A percentile compares a stretch with the other conserved stretches of the same genome.
These are phyloP conservation scores for Euphorbia corollata DNA, from an alignment of 441 rosid genomes.

Conservation along the genomic window DNA sequence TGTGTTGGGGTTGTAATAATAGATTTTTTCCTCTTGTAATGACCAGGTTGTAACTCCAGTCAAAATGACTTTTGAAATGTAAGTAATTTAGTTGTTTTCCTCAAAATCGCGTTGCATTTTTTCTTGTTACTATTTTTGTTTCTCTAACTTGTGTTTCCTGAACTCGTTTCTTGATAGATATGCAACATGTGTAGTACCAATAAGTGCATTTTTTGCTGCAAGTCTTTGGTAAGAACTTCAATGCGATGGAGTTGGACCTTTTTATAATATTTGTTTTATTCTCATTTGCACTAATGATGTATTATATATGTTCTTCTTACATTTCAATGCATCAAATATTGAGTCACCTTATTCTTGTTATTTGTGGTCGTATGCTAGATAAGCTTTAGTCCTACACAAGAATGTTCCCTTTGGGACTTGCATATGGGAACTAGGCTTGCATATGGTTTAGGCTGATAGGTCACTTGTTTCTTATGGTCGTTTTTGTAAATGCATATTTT, in stretches of 20 bases:
- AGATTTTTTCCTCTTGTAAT: slow-evolving; percentile 15
- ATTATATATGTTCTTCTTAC: too few species aligned
- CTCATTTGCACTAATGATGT: not conserved
- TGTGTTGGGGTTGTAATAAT: slow-evolving; percentile 6
- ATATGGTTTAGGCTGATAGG: slow-evolving; percentile 8
- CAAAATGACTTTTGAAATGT: slow-evolving; percentile 98
- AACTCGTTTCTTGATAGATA: slow-evolving; percentile 43
- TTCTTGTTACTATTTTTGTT: slow-evolving; percentile 5
- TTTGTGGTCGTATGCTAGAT: slow-evolving; percentile 4
- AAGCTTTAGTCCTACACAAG: not conserved
- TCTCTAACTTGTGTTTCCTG: slow-evolving; percentile 8
- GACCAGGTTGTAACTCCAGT: slow-evolving; percentile 91
- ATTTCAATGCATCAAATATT: not conserved
- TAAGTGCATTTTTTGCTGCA: slow-evolving; percentile 99
- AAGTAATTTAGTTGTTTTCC: slow-evolving; percentile 28
- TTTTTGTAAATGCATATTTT: not conserved
- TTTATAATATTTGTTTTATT: not conserved
- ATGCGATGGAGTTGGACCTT: not conserved
- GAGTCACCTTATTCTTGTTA: not conserved
- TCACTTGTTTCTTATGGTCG: not conserved
- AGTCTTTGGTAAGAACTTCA: slow-evolving; percentile 82
- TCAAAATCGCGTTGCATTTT: not conserved
- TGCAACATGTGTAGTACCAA: slow-evolving; percentile 90
- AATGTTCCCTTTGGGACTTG: not conserved
- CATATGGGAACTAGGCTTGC: not conserved